Evolutionary conservation across 768 basidiomycete genomes (phyloP), one percentile per base, ranked within the genome.

Genomic region (Calocybe cyanea): DNA sequence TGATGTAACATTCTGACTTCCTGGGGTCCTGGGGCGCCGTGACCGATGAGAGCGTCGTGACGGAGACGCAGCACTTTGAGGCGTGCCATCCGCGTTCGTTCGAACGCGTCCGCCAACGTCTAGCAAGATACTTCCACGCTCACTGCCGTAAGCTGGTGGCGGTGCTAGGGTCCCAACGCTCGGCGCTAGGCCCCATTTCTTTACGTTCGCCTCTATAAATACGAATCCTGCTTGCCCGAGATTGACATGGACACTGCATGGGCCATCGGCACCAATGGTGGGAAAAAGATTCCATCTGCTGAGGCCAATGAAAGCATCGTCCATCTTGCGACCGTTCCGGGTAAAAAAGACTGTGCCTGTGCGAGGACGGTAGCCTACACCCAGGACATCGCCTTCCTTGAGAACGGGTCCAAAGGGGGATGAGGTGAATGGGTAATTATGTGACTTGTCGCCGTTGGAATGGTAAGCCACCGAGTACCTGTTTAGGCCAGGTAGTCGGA

Each of bases 341-440:
- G 96, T 98, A 74, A 90, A 99, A 70, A 99, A 99, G n/a, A 99
- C 92, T 0, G 92, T 94, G 21, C 96, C 96, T 2, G 89, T 91
- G 32, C 96, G 83, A 4, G 96, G 96, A 18, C 93, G 83, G 68
- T 96, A 99, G 4, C 94, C 96, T 17, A 98, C 79, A 23, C 96
- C 96, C 23, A 99, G 75, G 0, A 96, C 91, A 63, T 99, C 96
- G 15, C 96, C 94, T 63, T 97, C 92, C 59, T 90, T 89, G 45
- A 98, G 72, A 1, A 72, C 58, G 2, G 92, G 82, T 5, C 94
- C 95, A 60, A 92, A 92, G 1, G 91, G 78, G 1, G 82, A 65
- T 0, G 88, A 72, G 4, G 90, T 90, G 65, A 98, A 99, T 0
- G 96, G 96, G 66, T 87, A 96, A 62, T 97, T 96, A 69, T 96